These are phyloP conservation scores for Raffaelea ambrosiae DNA, from an alignment of 2,329 filamentous ascomycete species.

Conservation along the genomic window DNA sequence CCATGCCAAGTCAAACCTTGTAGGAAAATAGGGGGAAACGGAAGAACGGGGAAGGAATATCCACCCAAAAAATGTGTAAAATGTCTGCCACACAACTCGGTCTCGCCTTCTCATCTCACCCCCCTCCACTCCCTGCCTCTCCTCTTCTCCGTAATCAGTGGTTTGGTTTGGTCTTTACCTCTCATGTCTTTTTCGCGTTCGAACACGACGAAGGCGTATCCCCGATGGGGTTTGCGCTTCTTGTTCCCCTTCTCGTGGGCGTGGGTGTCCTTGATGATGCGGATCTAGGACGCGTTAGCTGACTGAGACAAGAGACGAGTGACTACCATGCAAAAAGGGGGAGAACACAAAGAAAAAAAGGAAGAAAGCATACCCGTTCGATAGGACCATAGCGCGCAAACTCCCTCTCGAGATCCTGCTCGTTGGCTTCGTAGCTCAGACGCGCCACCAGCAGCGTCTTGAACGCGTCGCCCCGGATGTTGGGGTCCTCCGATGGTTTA, in stretches of 20 bases:
- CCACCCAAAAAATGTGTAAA: no score
- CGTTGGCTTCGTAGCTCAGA: slow-evolving; percentile 80
- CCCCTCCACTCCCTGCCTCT: no score
- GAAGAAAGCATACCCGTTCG: slow-evolving; percentile 59
- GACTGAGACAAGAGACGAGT: no score
- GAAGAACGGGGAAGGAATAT: slow-evolving; percentile 25
- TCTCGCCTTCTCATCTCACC: slow-evolving; percentile 7
- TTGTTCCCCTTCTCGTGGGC: slow-evolving; percentile 62
- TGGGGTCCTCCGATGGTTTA: slow-evolving; percentile 75
- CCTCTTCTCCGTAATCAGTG: not conserved
- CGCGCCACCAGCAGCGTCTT: slow-evolving; percentile 90
- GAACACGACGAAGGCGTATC: slow-evolving; percentile 95
- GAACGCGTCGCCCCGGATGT: slow-evolving; percentile 87
- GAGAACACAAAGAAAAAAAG: not conserved
- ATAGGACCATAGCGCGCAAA: slow-evolving; percentile 92
- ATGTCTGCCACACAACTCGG: no score
- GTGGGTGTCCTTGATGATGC: slow-evolving; percentile 73
- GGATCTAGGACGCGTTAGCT: slow-evolving; percentile 52
- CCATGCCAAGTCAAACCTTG: slow-evolving; percentile 31
- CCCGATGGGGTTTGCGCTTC: slow-evolving; percentile 72
- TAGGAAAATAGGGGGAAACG: slow-evolving; percentile 21
- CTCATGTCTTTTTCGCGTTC: slow-evolving; percentile 98
- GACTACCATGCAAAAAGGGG: not conserved
- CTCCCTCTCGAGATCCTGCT: slow-evolving; percentile 84
- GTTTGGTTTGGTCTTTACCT: slow-evolving; percentile 55